Evolutionary conservation across 2,329 filamentous ascomycete genomes (phyloP).

Genomic region (Epichloe elymi): DNA sequence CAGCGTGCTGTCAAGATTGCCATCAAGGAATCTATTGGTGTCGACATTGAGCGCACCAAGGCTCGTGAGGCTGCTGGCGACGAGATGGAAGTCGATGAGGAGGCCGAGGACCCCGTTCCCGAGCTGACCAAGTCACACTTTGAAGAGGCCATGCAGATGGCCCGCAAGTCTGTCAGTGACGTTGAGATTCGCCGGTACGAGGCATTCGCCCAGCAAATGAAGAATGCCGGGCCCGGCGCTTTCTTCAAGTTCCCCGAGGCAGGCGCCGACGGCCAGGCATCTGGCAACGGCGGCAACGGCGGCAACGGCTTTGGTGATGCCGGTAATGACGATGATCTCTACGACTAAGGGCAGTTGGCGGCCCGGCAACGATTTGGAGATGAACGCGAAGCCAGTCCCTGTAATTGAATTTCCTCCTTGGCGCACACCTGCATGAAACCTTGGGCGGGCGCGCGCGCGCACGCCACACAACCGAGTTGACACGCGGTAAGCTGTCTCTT

Average conservation of each 20-base stretch:
- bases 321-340: conserved; percentile 92
- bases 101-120: conserved; percentile 82
- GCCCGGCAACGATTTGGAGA: conserved; percentile 7
- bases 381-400: conserved; percentile 14
- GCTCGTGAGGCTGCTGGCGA: conserved; percentile 76
- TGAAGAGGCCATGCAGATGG: conserved; percentile 95
- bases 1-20: conserved; percentile 98
- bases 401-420: conserved; percentile 34
- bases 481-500: background rate
- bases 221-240: conserved; percentile 87
- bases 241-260: conserved; percentile 94
- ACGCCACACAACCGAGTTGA: conserved; percentile 5
- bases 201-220: conserved; percentile 97
- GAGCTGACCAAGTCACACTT: conserved; percentile 95
- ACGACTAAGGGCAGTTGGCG: conserved; percentile 58
- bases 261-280: conserved; percentile 50
- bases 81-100: conserved; percentile 57
- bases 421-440: conserved; percentile 19
- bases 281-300: conserved; percentile 43
- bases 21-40: conserved; percentile 89
- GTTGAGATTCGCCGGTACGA: conserved; percentile 98
- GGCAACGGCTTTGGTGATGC: conserved; percentile 64
- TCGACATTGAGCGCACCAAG: conserved; percentile 83
- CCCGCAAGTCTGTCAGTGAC: conserved; percentile 85
- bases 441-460: background rate